phyloP scores from a whole-genome alignment of 768 basidiomycete genomes.

The Mycena belliarum region DNA sequence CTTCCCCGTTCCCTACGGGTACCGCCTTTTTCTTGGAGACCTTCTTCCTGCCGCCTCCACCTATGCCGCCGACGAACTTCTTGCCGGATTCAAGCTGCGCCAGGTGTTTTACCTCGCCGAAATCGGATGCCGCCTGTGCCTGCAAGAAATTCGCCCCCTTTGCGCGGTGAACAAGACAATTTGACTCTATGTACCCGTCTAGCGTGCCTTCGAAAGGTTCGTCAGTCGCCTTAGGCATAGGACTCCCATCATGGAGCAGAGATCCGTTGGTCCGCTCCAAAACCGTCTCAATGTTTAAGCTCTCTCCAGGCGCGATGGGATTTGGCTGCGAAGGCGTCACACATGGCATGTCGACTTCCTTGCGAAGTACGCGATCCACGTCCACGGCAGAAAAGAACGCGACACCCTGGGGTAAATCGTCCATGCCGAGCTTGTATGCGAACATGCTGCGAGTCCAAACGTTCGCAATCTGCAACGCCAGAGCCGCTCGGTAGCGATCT shows the following conservation, averaged over 20 bases:
- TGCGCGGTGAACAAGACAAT: slow-evolving; percentile 70
- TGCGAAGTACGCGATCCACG: slow-evolving; percentile 85
- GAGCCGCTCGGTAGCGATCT: slow-evolving; percentile 86
- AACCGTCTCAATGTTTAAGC: slow-evolving; percentile 66
- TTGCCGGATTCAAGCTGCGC: slow-evolving; percentile 54
- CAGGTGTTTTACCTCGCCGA: slow-evolving; percentile 69
- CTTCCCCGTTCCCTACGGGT: slow-evolving; percentile 42
- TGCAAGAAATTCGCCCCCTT: slow-evolving; percentile 64
- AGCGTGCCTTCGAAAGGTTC: slow-evolving; percentile 33
- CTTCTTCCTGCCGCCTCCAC: slow-evolving; percentile 24
- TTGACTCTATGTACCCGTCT: slow-evolving; percentile 53
- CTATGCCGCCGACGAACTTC: slow-evolving; percentile 36
- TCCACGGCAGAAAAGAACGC: slow-evolving; percentile 98
- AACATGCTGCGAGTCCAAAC: slow-evolving; percentile 93
- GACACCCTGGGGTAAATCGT: slow-evolving; percentile 91
- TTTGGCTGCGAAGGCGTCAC: slow-evolving; percentile 88
- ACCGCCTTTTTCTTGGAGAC: slow-evolving; percentile 25
- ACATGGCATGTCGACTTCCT: slow-evolving; percentile 96
- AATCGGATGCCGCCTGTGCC: slow-evolving; percentile 75
- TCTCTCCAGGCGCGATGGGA: slow-evolving; percentile 87
- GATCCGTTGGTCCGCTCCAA: slow-evolving; percentile 73
- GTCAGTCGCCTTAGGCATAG: slow-evolving; percentile 44
- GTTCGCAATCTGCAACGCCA: slow-evolving; percentile 94
- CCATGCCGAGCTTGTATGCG: slow-evolving; percentile 91
- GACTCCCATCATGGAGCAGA: slow-evolving; percentile 56